Percentiles rank a stretch among this genome's conserved stretches.
Evolutionary conservation across 805 yeast species (phyloP).

Genomic region (Candida khao-thaluensis): DNA sequence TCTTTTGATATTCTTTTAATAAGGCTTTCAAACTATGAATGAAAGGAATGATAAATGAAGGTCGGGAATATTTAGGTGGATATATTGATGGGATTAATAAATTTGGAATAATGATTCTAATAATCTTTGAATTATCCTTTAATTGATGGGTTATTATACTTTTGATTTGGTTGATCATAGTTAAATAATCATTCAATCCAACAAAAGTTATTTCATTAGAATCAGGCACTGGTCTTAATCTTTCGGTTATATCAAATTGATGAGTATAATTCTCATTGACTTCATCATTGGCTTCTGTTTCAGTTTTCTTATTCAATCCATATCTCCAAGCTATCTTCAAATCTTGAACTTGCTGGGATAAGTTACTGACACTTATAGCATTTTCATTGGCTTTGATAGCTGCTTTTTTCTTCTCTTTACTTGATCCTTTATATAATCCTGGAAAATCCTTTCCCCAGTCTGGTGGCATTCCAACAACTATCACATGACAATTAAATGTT

Average conservation of each 20-base stretch:
- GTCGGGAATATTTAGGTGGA: conserved; percentile 46
- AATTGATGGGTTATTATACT: conserved; percentile 32
- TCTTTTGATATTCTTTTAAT: conserved; percentile 43
- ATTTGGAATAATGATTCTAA: conserved; percentile 74
- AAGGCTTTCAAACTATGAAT: conserved; percentile 58
- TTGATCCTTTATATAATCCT: conserved; percentile 69
- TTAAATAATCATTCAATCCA: conserved; percentile 29
- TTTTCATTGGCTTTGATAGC: conserved; percentile 56
- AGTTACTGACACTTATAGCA: conserved; percentile 66
- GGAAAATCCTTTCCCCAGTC: conserved; percentile 72
- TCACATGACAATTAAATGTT: conserved; percentile 52
- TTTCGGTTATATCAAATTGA: conserved; percentile 76
- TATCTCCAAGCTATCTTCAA: conserved; percentile 95
- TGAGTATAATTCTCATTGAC: conserved; percentile 55
- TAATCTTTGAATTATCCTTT: conserved; percentile 43
- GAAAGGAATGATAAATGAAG: conserved; percentile 56
- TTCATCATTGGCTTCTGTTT: conserved; percentile 17
- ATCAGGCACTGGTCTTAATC: conserved; percentile 64
- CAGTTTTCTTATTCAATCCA: conserved; percentile 45
- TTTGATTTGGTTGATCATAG: conserved; percentile 42
- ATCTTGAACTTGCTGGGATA: conserved; percentile 34
- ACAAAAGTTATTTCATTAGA: conserved; percentile 60
- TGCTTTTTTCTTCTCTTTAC: conserved; percentile 63
- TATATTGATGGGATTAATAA: conserved; percentile 77
- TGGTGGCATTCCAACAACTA: conserved; percentile 59